A percentile compares a stretch with the other conserved stretches of the same genome.
Evolutionary conservation across 1,284 basidiomycete species (phyloP).

Genomic region (Albatrellus sp.): DNA sequence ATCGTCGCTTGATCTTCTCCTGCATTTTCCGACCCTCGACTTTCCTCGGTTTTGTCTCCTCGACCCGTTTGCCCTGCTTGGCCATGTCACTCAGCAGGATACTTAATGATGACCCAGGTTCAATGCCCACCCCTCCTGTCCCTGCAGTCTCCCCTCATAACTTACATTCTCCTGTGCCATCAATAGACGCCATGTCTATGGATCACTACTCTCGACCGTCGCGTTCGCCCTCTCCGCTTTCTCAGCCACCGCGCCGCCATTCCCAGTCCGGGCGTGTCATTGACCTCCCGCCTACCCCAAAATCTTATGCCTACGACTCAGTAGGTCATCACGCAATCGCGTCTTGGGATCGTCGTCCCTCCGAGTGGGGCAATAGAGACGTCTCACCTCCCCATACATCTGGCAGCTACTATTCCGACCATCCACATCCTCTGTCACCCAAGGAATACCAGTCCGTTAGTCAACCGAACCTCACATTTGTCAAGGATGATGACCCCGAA

Average conservation of each 20-base stretch:
- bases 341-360: constrained; percentile 13
- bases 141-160: not conserved
- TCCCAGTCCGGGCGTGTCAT: constrained; percentile 1
- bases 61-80: not conserved
- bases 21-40: not conserved
- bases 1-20: not conserved
- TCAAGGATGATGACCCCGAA: constrained; percentile 7
- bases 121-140: constrained; percentile 3
- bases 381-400: constrained; percentile 24
- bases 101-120: constrained; percentile 17
- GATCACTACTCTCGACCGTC: constrained; percentile 5
- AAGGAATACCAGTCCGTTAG: constrained; percentile 10
- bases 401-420: constrained; percentile 24
- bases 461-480: not conserved
- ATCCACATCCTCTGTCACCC: constrained; percentile 17
- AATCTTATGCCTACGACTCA: constrained; percentile 3
- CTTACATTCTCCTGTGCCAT: constrained; percentile 1
- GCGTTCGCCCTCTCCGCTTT: constrained; percentile 6
- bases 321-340: constrained; percentile 2
- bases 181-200: constrained; percentile 1
- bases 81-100: constrained; percentile 20
- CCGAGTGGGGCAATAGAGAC: constrained; percentile 26
- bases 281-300: constrained; percentile 1
- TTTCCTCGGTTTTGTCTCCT: constrained; percentile 2
- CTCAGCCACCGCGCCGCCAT: constrained; percentile 7